These are phyloP conservation scores for Arthrobotrys musiformis DNA, from an alignment of 2,329 filamentous ascomycete species.

Conservation along the genomic window DNA sequence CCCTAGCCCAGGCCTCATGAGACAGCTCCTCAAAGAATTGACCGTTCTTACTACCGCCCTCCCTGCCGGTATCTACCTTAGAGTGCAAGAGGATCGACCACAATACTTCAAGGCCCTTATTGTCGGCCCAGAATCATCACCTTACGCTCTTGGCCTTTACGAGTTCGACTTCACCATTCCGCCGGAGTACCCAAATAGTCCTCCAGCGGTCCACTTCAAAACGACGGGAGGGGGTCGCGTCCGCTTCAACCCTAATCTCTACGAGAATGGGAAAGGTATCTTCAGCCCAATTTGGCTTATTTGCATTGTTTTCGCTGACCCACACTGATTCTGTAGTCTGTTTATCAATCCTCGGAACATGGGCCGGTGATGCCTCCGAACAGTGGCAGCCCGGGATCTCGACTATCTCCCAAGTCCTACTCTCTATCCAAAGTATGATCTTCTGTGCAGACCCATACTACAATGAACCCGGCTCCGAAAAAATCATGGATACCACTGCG, in stretches of 20 bases:
- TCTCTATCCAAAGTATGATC: constrained; percentile 71
- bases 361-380: constrained; percentile 64
- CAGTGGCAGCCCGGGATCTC: constrained; percentile 66
- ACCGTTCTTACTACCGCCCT: constrained; percentile 65
- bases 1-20: constrained; percentile 51
- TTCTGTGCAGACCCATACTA: constrained; percentile 68
- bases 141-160: constrained; percentile 69
- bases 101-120: constrained; percentile 68
- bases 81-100: constrained; percentile 64
- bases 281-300: background rate
- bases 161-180: constrained; percentile 68
- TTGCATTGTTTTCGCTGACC: constrained; percentile 6
- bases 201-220: constrained; percentile 65
- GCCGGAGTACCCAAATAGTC: constrained; percentile 63
- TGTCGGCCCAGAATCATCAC: constrained; percentile 66
- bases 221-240: constrained; percentile 64
- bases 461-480: constrained; percentile 67
- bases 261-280: constrained; percentile 65
- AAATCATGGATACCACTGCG: background rate
- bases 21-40: constrained; percentile 64
- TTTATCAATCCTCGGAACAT: constrained; percentile 67
- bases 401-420: constrained; percentile 67
- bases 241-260: constrained; percentile 68
- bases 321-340: constrained; percentile 63
- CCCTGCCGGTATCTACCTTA: constrained; percentile 68